Conservation (phyloP, 441 rosid species). For the Corymbia calophylla region DNA sequence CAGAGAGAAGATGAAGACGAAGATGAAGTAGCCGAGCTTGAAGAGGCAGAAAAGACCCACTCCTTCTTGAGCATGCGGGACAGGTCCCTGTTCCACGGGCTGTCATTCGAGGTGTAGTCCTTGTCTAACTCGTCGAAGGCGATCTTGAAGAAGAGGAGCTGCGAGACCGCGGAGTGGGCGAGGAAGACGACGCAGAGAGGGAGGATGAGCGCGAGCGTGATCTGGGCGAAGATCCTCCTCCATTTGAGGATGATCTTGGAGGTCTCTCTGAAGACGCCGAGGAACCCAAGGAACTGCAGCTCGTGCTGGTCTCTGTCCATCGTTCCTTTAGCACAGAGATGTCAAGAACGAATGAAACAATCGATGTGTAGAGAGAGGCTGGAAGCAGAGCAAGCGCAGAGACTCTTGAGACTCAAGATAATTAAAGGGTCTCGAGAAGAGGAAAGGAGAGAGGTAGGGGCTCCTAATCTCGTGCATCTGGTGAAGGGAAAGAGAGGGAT, state of each 20-base stretch:
- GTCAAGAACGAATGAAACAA: neutral
- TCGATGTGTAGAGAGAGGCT: too few species aligned
- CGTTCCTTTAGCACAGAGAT: neutral
- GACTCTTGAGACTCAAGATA: too few species aligned
- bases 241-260: neutral
- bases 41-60: neutral
- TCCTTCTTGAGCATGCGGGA: neutral
- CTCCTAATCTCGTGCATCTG: neutral
- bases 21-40: neutral
- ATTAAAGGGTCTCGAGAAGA: neutral
- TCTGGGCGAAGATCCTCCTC: neutral
- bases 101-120: neutral
- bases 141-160: neutral
- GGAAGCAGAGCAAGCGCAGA: too few species aligned
- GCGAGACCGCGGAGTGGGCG: neutral
- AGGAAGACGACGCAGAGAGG: neutral
- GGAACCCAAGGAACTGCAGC: neutral
- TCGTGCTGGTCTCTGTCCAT: neutral
- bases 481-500: neutral
- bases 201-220: neutral
- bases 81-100: neutral
- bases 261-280: neutral
- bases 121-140: neutral
- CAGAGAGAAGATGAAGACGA: neutral
- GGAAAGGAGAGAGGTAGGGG: neutral